Conservation (phyloP, 1,284 basidiomycete species). For the Omphalotus olearius region DNA sequence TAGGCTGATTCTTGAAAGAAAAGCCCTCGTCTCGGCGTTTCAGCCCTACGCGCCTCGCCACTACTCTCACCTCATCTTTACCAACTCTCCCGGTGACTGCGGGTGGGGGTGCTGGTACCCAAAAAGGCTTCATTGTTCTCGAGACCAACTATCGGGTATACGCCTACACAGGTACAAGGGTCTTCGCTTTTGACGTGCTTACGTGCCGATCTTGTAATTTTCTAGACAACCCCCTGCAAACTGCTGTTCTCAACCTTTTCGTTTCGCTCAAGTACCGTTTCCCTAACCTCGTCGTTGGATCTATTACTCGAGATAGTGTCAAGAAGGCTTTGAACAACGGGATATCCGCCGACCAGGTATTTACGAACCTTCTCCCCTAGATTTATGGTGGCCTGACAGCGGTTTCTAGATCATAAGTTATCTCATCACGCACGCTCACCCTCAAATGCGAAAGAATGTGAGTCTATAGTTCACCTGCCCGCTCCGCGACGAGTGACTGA, state of each 20-base stretch:
- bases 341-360: slow-evolving; percentile 92
- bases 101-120: slow-evolving; percentile 50
- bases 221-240: slow-evolving; percentile 90
- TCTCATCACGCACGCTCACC: slow-evolving; percentile 91
- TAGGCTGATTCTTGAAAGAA: slow-evolving; percentile 15
- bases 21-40: slow-evolving; percentile 75
- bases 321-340: slow-evolving; percentile 93
- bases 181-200: background rate
- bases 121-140: slow-evolving; percentile 91
- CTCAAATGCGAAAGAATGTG: slow-evolving; percentile 95
- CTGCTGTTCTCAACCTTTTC: slow-evolving; percentile 94
- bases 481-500: background rate
- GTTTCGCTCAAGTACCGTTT: slow-evolving; percentile 91
- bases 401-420: slow-evolving; percentile 88
- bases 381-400: slow-evolving; percentile 9
- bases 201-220: slow-evolving; percentile 1
- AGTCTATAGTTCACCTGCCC: slow-evolving; percentile 21
- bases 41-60: slow-evolving; percentile 94
- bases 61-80: slow-evolving; percentile 85
- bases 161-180: slow-evolving; percentile 84
- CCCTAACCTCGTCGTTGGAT: slow-evolving; percentile 93
- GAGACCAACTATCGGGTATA: slow-evolving; percentile 99
- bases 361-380: slow-evolving; percentile 18
- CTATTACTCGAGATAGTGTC: slow-evolving; percentile 92
- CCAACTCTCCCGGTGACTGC: slow-evolving; percentile 65